A percentile compares a stretch with the other conserved stretches of the same genome.
phyloP scores from a whole-genome alignment of 306 rosid genomes.

The Vigna nakashimae region DNA sequence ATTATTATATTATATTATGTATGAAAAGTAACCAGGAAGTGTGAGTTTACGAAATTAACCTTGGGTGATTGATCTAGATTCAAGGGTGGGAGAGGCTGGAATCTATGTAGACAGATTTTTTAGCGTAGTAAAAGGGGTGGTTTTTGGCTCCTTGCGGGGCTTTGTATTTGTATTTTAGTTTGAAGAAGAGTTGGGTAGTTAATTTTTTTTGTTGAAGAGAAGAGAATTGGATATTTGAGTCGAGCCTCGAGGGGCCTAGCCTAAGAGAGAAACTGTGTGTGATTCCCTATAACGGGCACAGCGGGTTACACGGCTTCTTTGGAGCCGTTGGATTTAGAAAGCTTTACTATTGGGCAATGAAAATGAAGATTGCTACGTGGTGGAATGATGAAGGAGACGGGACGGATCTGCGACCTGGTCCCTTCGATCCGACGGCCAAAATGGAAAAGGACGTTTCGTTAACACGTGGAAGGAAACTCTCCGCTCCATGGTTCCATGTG shows the following conservation, averaged over 20 bases:
- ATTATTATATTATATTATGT: background rate
- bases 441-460: constrained; percentile 28
- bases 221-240: constrained; percentile 33
- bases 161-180: constrained; percentile 39
- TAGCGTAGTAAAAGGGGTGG: constrained; percentile 56
- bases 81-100: constrained; percentile 38
- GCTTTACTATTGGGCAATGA: constrained; percentile 36
- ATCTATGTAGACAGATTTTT: constrained; percentile 39
- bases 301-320: constrained; percentile 47
- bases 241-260: background rate
- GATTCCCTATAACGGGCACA: constrained; percentile 43
- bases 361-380: constrained; percentile 52
- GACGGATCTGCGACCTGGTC: constrained; percentile 30
- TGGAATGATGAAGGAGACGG: constrained; percentile 26
- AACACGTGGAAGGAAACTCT: constrained; percentile 54
- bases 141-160: constrained; percentile 49
- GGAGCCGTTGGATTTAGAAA: constrained; percentile 63
- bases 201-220: constrained; percentile 44
- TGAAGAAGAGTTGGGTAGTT: constrained; percentile 45
- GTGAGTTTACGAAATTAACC: constrained; percentile 73
- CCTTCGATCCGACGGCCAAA: constrained; percentile 59
- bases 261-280: background rate
- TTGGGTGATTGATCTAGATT: constrained; percentile 53
- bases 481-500: constrained; percentile 48
- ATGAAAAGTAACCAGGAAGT: constrained; percentile 39